phyloP scores from a whole-genome alignment of 23 red algal genomes.

The Chondrus crispus region DNA sequence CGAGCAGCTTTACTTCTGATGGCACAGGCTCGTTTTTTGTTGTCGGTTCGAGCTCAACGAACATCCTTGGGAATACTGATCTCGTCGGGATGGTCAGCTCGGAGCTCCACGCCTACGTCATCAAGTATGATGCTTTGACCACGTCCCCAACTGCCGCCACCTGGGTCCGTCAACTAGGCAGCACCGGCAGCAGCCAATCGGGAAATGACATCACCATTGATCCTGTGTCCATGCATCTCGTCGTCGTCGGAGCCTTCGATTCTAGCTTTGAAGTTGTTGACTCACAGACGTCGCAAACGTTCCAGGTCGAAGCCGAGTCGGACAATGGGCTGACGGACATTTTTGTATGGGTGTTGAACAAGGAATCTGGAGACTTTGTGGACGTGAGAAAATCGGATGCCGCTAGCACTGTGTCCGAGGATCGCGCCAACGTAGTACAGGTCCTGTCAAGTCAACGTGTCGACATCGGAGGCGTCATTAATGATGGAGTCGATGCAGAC shows the following conservation, averaged over 20 bases:
- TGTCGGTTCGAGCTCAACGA: slow-evolving; percentile 13
- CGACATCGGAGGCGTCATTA: slow-evolving; percentile 53
- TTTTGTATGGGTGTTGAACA: slow-evolving; percentile 53
- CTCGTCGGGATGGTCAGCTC: not conserved
- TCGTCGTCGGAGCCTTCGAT: slow-evolving; percentile 38
- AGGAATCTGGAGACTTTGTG: slow-evolving; percentile 7
- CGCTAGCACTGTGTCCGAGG: slow-evolving; percentile 21
- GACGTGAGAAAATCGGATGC: slow-evolving; percentile 2
- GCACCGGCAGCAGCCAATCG: slow-evolving; percentile 28
- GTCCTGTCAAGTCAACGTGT: slow-evolving; percentile 11
- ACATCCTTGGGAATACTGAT: slow-evolving; percentile 17
- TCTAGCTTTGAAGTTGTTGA: slow-evolving; percentile 28
- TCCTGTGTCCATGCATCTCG: slow-evolving; percentile 16
- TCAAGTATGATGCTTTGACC: slow-evolving; percentile 22
- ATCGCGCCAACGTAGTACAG: slow-evolving; percentile 36
- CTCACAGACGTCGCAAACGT: not conserved
- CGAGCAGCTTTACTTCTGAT: slow-evolving; percentile 25
- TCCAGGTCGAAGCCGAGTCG: not conserved
- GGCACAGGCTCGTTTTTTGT: slow-evolving; percentile 42
- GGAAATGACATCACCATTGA: slow-evolving; percentile 49
- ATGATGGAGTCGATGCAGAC: slow-evolving; percentile 31
- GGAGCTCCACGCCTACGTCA: slow-evolving; percentile 39
- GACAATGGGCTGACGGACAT: slow-evolving; percentile 39
- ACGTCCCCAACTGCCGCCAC: not conserved
- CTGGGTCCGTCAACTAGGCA: slow-evolving; percentile 53